These are phyloP conservation scores for Chionographis japonica DNA, from an alignment of 106 monocot genomes.

Conservation along the genomic window DNA sequence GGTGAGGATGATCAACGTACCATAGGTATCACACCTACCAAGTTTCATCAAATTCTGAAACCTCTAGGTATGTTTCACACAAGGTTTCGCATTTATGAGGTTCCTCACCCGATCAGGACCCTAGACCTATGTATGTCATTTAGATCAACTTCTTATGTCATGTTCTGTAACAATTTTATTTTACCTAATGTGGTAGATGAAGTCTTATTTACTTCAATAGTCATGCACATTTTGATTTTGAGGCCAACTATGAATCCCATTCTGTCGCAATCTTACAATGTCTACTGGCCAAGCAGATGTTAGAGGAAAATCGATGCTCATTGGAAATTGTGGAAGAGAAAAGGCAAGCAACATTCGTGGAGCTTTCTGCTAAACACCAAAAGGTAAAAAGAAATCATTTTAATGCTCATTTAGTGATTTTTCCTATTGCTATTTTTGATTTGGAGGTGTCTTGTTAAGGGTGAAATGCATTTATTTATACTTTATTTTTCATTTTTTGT, in stretches of 20 bases:
- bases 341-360: conserved; percentile 54
- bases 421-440: neutral
- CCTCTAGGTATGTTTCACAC: no score
- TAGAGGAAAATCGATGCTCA: conserved; percentile 50
- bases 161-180: no score
- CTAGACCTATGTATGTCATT: no score
- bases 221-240: neutral
- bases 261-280: neutral
- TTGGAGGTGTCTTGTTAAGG: neutral
- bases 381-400: conserved; percentile 38
- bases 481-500: neutral
- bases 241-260: neutral
- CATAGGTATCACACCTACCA: no score
- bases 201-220: no score
- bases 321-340: conserved; percentile 74
- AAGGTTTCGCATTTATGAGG: no score
- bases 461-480: conserved; percentile 1
- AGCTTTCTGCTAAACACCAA: conserved; percentile 77
- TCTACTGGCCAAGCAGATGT: conserved; percentile 27
- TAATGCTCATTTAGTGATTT: neutral
- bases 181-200: no score
- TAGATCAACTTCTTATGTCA: no score
- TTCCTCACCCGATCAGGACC: no score
- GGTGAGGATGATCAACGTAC: no score
- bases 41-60: no score